Evolutionary conservation across 805 yeast genomes (phyloP), one percentile per base, ranked within the genome.

Genomic region (Scheffersomyces ergatensis): DNA sequence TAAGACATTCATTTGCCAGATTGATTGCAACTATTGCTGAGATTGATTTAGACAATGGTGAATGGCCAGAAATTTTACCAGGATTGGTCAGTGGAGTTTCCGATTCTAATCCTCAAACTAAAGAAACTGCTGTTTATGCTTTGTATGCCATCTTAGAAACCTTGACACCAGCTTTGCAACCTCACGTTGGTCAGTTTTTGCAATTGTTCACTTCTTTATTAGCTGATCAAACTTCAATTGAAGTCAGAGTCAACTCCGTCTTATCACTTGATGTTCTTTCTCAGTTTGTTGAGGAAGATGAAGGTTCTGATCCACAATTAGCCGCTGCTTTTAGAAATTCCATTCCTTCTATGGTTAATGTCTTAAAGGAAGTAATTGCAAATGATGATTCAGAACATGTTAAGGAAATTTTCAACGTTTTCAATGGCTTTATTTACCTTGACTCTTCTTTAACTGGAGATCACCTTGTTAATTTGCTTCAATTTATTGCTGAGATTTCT

Each of bases 1-100:
- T 89, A 46, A 82, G 97, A 64, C 98, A 93, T 67, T 82, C 95
- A 16, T 76, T 85, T 40, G 90, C 98, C 18, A 82, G 97, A 63
- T 87, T 90, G 43, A 82, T 93, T 53, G 82, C 97, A 21, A 83
- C 89, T 34, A 87, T 93, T 58, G 95, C 88, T 30, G 80, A 81
- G 50, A 63, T 72, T 40, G 98, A 92, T 61, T 70, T 89, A 47
- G 75, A 76, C 29, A 63, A 72, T 46, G 57, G 62, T 43, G 62
- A 76, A 49, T 93, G 98, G 98, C 77, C 83, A 4, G 82, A 80
- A 32, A 75, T 93, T 49, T 74, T 92, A 46, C 85, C 87, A 25
- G 70, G 78, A 39, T 73, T 93, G 55, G 81, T 85, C 42, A 67
- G 73, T 42, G 85, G 87, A 33, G 84, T 68, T 31, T 68, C 65